Evolutionary conservation across 2,329 filamentous ascomycete genomes (phyloP).

Genomic region (Pseudogymnoascus sp.): DNA sequence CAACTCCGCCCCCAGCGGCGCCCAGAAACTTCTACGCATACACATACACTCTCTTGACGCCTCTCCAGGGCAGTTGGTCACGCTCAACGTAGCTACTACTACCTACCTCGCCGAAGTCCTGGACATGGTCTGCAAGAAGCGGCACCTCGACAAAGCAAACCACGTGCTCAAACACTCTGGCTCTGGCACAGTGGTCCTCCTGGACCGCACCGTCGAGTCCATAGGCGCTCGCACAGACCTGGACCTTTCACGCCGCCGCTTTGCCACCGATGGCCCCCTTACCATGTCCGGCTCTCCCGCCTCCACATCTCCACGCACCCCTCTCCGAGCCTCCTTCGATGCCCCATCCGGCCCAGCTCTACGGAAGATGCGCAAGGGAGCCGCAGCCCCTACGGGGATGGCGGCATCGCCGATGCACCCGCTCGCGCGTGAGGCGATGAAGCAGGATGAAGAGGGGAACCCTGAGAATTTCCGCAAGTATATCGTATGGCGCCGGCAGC

Average conservation of each 20-base stretch:
- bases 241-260: constrained; percentile 67
- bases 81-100: constrained; percentile 69
- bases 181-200: constrained; percentile 65
- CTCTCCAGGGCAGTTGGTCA: constrained; percentile 64
- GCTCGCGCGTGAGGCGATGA: constrained; percentile 55
- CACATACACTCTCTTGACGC: constrained; percentile 64
- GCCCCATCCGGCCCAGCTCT: constrained; percentile 38
- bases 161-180: constrained; percentile 72
- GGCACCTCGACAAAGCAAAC: constrained; percentile 69
- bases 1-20: constrained; percentile 45
- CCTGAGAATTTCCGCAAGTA: constrained; percentile 64
- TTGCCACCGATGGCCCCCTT: constrained; percentile 65
- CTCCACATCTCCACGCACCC: constrained; percentile 57
- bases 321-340: constrained; percentile 37
- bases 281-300: constrained; percentile 62
- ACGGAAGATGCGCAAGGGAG: constrained; percentile 44
- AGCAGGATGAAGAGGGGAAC: constrained; percentile 50
- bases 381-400: constrained; percentile 31
- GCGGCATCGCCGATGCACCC: constrained; percentile 48
- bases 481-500: constrained; percentile 73
- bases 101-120: constrained; percentile 78
- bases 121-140: constrained; percentile 67
- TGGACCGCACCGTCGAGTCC: constrained; percentile 71
- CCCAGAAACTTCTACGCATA: constrained; percentile 63
- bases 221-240: constrained; percentile 68